phyloP scores from a whole-genome alignment of 2,329 filamentous ascomycete species.

The Pseudofabraea citricarpa region DNA sequence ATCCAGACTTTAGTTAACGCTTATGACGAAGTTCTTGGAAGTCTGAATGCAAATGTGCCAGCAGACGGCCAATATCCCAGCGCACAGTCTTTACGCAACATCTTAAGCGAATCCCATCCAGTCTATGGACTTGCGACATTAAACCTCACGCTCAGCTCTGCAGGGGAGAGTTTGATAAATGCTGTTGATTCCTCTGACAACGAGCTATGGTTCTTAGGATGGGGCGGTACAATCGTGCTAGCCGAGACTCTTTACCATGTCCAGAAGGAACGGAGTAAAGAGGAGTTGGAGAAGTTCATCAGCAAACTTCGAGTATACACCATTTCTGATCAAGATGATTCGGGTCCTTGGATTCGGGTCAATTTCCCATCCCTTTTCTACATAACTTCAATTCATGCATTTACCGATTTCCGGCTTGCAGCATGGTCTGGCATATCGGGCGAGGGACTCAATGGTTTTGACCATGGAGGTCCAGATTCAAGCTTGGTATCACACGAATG shows the following conservation, averaged over 20 bases:
- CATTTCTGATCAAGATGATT: constrained; percentile 56
- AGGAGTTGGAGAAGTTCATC: constrained; percentile 31
- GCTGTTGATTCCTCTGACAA: constrained; percentile 30
- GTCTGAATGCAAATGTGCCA: constrained; percentile 43
- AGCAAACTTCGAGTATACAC: constrained; percentile 45
- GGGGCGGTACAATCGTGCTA: constrained; percentile 50
- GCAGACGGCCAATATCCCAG: constrained; percentile 36
- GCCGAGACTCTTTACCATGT: constrained; percentile 42
- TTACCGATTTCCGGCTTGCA: constrained; percentile 48
- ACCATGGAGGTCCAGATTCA: constrained; percentile 42
- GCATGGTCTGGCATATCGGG: constrained; percentile 53
- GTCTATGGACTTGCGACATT: constrained; percentile 5
- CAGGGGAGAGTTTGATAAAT: constrained; percentile 39
- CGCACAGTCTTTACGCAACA: constrained; percentile 28
- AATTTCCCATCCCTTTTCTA: constrained; percentile 51
- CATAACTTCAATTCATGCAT: constrained; percentile 50
- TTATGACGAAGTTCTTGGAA: constrained; percentile 38
- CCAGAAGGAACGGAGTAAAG: constrained; percentile 22
- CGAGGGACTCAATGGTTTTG: constrained; percentile 39
- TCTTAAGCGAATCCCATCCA: constrained; percentile 34
- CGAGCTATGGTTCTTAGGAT: constrained; percentile 46
- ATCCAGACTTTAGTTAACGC: constrained; percentile 32
- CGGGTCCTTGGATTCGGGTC: constrained; percentile 49
- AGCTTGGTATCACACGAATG: constrained; percentile 33
- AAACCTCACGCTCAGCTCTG: constrained; percentile 19